phyloP scores from a whole-genome alignment of 352 stramenopile species.

The Salisapilia sapeloensis region DNA sequence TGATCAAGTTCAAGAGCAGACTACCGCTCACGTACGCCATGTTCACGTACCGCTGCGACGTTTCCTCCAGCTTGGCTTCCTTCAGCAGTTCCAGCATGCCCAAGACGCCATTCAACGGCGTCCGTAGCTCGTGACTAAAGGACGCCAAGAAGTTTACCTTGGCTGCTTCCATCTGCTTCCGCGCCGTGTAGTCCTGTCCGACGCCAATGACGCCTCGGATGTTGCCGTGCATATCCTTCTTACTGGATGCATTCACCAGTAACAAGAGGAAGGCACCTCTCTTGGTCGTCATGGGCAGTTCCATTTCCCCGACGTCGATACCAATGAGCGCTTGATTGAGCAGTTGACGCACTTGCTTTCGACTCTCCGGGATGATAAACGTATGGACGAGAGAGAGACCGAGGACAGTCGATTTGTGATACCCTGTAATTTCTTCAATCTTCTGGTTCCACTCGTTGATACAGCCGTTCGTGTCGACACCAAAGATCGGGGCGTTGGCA shows the following conservation, averaged over 20 bases:
- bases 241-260: slow-evolving; percentile 69
- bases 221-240: slow-evolving; percentile 84
- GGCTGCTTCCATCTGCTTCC: slow-evolving; percentile 73
- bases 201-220: slow-evolving; percentile 86
- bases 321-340: slow-evolving; percentile 68
- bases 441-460: slow-evolving; percentile 83
- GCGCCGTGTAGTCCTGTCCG: slow-evolving; percentile 84
- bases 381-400: slow-evolving; percentile 56
- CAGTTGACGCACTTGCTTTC: slow-evolving; percentile 43
- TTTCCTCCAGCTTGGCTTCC: slow-evolving; percentile 50
- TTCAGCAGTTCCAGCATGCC: slow-evolving; percentile 73
- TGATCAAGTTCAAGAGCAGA: slow-evolving; percentile 83
- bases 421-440: slow-evolving; percentile 72
- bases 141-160: slow-evolving; percentile 80
- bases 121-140: slow-evolving; percentile 73
- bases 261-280: slow-evolving; percentile 41
- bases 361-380: slow-evolving; percentile 61
- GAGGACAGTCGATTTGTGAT: slow-evolving; percentile 50
- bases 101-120: slow-evolving; percentile 63
- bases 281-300: slow-evolving; percentile 73
- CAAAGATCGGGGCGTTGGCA: slow-evolving; percentile 74
- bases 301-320: slow-evolving; percentile 81
- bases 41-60: slow-evolving; percentile 57
- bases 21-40: slow-evolving; percentile 77
- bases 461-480: slow-evolving; percentile 61